Base-by-base conservation (phyloP, 768 basidiomycete genomes). In the Leccinum rimulosum region DNA sequence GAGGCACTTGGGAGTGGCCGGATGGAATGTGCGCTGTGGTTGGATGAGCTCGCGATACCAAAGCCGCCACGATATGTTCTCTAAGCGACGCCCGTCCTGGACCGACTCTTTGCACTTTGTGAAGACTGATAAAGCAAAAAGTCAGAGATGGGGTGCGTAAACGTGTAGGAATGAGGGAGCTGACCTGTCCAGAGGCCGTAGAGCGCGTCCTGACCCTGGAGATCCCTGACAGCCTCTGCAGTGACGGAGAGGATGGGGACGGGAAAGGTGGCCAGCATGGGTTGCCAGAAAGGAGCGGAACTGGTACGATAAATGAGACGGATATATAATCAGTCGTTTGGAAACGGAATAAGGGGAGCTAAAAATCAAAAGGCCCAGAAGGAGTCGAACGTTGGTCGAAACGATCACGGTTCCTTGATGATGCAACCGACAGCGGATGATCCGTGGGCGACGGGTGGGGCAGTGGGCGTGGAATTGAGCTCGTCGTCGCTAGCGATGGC, bases 61-160 rank as follows among this genome's bases (percentile, higher is more conserved):
- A 8, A 95, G 76, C 54, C 93, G 78, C 93, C 93, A 95, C 3
- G 89, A 86, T 55, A 95, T 87, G 67, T 95, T 93, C 75, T 95
- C 93, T 30, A 94, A 80, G 30, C 93, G 76, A 6, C 78, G 80
- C n/a, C 93, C 93, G 65, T 94, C 87, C 65, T 88, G 82, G 3
- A 95, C 76, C 2, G 85, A 85, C 63, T 84, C 81, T 72, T 90
- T 91, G 77, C 88, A 92, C 71, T 91, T 91, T 54, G 89, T 84
- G 67, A 95, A 93, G 7, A 95, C 93, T 92, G 64, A 52, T 54
- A 56, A 55, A 62, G 27, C 55, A 6, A 57, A 49, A 50, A 5
- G 50, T 61, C 14, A 66, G 66, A 38, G 28, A 59, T 22, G 53
- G 2, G 17, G 56, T 3, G 45, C 0, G 1, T 2, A 3, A 31